Percentiles rank a stretch among this genome's conserved stretches.
Evolutionary conservation across 2,329 filamentous ascomycete genomes (phyloP).

Genomic region (Trichoderma sp.): DNA sequence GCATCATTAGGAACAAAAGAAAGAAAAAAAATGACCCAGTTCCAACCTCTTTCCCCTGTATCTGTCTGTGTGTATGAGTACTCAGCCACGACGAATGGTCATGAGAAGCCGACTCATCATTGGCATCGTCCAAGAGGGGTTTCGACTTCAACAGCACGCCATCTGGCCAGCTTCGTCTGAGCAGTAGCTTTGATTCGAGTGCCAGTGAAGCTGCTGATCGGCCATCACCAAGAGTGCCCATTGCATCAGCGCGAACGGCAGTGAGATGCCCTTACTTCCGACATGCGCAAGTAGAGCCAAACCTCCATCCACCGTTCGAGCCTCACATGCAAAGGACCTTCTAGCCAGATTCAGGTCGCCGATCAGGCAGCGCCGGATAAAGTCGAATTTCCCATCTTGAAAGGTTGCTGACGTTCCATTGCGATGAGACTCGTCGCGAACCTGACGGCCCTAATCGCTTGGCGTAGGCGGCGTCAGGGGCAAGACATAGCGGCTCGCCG

Average conservation of each 20-base stretch:
- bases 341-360: not conserved
- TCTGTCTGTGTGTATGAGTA: no score
- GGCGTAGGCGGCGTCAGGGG: constrained; percentile 17
- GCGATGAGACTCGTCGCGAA: not conserved
- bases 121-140: not conserved
- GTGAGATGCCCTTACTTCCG: not conserved
- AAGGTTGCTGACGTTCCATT: not conserved
- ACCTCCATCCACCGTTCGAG: not conserved
- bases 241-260: not conserved
- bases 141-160: not conserved
- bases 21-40: constrained; percentile 10
- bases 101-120: not conserved
- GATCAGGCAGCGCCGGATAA: constrained; percentile 1
- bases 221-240: not conserved
- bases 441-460: constrained; percentile 4
- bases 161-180: not conserved
- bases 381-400: not conserved
- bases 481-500: not conserved
- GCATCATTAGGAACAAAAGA: not conserved
- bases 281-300: not conserved
- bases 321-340: constrained; percentile 2
- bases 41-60: not conserved
- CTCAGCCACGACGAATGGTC: no score
- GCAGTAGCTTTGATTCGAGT: not conserved
- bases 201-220: constrained; percentile 8